Evolutionary conservation across 164 flowering plant species (phyloP).

Genomic region (Magnolia changhungtana): DNA sequence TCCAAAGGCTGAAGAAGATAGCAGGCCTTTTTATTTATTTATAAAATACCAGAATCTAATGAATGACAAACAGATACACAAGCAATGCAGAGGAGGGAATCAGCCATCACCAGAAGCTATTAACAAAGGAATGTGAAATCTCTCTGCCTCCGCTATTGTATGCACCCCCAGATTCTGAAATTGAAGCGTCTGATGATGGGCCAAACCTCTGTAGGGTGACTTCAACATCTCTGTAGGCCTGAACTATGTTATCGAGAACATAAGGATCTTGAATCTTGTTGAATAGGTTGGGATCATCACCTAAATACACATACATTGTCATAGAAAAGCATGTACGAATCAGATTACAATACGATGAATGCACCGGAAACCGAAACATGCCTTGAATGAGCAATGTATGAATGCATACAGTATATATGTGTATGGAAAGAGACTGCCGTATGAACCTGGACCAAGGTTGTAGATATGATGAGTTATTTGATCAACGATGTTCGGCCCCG

Average conservation of each 20-base stretch:
- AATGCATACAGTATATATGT: not conserved
- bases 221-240: constrained; percentile 35
- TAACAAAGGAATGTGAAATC: constrained; percentile 47
- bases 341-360: not conserved
- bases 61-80: no score
- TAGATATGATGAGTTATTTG: constrained; percentile 63
- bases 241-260: constrained; percentile 33
- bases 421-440: not conserved
- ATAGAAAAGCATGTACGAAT: no score
- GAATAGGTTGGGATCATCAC: constrained; percentile 42
- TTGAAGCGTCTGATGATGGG: constrained; percentile 62
- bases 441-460: constrained; percentile 64
- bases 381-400: not conserved
- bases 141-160: constrained; percentile 57
- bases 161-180: constrained; percentile 80
- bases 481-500: constrained; percentile 48
- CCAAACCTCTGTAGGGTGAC: constrained; percentile 13
- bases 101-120: constrained; percentile 56
- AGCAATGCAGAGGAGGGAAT: no score
- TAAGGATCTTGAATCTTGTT: constrained; percentile 49
- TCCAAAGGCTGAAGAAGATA: not conserved
- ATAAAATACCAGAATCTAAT: no score
- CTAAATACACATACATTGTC: constrained; percentile 21
- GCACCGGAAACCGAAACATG: not conserved
- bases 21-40: not conserved